Conservation (phyloP, 305 asterid species). For the Rubia peregrina region DNA sequence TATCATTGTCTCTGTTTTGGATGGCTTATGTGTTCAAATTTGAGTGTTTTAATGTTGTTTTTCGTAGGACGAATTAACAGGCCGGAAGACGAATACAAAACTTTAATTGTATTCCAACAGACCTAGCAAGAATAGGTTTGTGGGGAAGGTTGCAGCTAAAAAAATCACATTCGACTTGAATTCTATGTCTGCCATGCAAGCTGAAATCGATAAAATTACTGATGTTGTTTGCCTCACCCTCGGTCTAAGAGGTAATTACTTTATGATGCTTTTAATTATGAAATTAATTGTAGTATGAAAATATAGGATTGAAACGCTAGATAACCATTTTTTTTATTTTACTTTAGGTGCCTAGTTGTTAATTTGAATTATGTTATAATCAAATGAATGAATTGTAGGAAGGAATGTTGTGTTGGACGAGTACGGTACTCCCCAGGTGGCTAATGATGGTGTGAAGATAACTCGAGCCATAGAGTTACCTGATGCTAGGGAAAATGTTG, state of each 20-base stretch:
- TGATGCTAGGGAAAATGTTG: too few relatives aligned
- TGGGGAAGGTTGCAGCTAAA: slow-evolving; percentile 76
- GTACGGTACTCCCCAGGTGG: too few relatives aligned
- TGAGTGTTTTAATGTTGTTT: background rate
- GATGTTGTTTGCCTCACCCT: slow-evolving; percentile 91
- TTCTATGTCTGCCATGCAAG: slow-evolving; percentile 74
- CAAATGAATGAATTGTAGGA: too few relatives aligned
- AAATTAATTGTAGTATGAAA: too few relatives aligned
- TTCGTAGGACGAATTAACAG: slow-evolving; percentile 51
- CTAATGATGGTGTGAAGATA: too few relatives aligned
- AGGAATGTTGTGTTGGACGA: too few relatives aligned
- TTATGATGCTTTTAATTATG: background rate
- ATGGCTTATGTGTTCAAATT: background rate
- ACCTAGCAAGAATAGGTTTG: slow-evolving; percentile 39
- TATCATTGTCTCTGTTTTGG: background rate
- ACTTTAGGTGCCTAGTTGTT: too few relatives aligned
- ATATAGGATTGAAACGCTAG: too few relatives aligned
- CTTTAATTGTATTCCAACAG: slow-evolving; percentile 36
- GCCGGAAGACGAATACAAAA: slow-evolving; percentile 52
- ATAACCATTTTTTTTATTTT: too few relatives aligned
- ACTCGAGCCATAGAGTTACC: too few relatives aligned
- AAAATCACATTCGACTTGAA: slow-evolving; percentile 83
- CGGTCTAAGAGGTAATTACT: slow-evolving; percentile 80
- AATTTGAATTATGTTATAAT: too few relatives aligned
- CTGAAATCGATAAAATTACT: slow-evolving; percentile 95